These are phyloP conservation scores for Medicago ruthenica DNA, from an alignment of 306 rosid genomes.

Conservation along the genomic window DNA sequence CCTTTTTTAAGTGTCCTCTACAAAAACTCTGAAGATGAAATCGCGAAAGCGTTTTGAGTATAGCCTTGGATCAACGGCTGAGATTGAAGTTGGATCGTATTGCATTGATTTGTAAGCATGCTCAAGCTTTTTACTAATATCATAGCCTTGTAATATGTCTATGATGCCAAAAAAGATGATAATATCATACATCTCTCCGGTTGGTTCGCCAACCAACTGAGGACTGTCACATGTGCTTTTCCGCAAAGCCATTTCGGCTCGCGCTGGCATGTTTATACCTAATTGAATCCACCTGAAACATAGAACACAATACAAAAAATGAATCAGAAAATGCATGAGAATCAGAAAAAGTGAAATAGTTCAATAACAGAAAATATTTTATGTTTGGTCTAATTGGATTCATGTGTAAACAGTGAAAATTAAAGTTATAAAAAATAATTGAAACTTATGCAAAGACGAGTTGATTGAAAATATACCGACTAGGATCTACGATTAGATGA, in stretches of 20 bases:
- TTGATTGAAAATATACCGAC: constrained; percentile 55
- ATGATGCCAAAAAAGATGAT: constrained; percentile 80
- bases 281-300: constrained; percentile 66
- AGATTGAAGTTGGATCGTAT: constrained; percentile 80
- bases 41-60: constrained; percentile 94
- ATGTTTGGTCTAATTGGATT: background rate
- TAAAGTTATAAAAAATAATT: constrained; percentile 1
- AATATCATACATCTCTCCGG: constrained; percentile 78
- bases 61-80: constrained; percentile 96
- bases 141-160: constrained; percentile 96
- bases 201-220: constrained; percentile 85
- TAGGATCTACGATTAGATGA: constrained; percentile 54
- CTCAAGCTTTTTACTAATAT: constrained; percentile 93
- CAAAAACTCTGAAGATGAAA: constrained; percentile 87
- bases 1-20: constrained; percentile 67
- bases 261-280: constrained; percentile 86
- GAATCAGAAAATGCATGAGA: constrained; percentile 20
- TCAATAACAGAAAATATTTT: constrained; percentile 4
- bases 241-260: constrained; percentile 73
- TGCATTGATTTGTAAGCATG: constrained; percentile 97
- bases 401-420: background rate
- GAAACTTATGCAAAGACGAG: constrained; percentile 20
- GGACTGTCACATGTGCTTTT: constrained; percentile 58
- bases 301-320: background rate
- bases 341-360: background rate